phyloP scores from a whole-genome alignment of 108 stramenopile genomes.

The Fistulifera pelliculosa region DNA sequence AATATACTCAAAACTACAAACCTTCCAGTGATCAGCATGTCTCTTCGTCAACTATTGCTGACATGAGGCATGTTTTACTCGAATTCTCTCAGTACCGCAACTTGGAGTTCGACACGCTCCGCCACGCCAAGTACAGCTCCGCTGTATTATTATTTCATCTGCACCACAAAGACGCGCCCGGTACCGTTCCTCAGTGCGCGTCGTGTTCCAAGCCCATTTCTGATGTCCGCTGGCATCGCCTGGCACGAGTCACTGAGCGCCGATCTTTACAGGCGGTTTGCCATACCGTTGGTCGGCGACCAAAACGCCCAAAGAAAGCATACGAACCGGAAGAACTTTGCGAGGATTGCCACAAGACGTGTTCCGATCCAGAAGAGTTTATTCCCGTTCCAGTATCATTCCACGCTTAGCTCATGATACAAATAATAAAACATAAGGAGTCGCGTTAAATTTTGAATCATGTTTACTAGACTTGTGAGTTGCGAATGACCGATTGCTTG shows the following conservation, averaged over 20 bases:
- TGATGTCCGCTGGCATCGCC: slow-evolving; percentile 52
- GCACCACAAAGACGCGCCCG: slow-evolving; percentile 44
- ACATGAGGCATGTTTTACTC: slow-evolving; percentile 32
- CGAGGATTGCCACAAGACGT: slow-evolving; percentile 12
- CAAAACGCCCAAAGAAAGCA: background rate
- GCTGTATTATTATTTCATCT: slow-evolving; percentile 73
- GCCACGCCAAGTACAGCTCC: slow-evolving; percentile 78
- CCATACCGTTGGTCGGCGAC: background rate
- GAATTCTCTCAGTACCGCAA: slow-evolving; percentile 76
- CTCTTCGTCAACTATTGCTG: slow-evolving; percentile 18
- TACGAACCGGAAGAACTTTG: slow-evolving; percentile 21
- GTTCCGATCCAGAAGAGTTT: slow-evolving; percentile 22
- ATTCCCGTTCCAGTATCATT: slow-evolving; percentile 41
- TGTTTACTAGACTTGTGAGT: no score
- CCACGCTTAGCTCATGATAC: background rate
- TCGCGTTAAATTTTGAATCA: no score
- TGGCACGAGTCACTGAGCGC: slow-evolving; percentile 16
- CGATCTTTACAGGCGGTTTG: background rate
- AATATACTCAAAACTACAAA: slow-evolving; percentile 15
- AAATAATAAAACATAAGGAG: no score
- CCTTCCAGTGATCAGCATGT: background rate
- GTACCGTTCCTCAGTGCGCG: slow-evolving; percentile 33
- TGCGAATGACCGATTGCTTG: no score
- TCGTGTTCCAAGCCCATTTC: slow-evolving; percentile 23
- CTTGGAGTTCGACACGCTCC: slow-evolving; percentile 85